Evolutionary conservation across 2,329 filamentous ascomycete genomes (phyloP), one percentile per base, ranked within the genome.

Genomic region (Calycina marina): DNA sequence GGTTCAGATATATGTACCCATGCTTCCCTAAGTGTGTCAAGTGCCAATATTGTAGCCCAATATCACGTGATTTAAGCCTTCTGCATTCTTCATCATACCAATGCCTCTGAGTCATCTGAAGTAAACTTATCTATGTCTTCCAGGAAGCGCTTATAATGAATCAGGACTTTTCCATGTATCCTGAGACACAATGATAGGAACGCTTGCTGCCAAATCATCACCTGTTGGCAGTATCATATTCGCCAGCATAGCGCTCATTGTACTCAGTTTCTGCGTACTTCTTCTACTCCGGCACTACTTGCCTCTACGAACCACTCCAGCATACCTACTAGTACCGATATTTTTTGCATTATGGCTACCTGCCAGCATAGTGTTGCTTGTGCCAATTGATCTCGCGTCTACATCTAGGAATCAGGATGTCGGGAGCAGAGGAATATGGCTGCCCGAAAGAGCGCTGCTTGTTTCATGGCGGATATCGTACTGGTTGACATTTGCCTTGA

Each of bases 271-370:
- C 40, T 61, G 79, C 39, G 84, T 90, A 38, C 69, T 98, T 26
- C 65, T 94, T 14, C 75, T 96, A 40, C 65, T 94, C 37, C 79
- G 90, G 49, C 76, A 84, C 61, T 98, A 86, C 58, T 71, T 98
- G 6, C 88, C 88, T 3, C 67, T 98, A 18, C 84, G 90, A 45
- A 75, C 78, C 5, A 96, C 90, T 1, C 88, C 90, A 1, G 82
- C 77, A 38, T 94, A 92, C 57, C 75, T 96, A 31, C 68, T 85
- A 31, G 69, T 94, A 2, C 88, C 90, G 20, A 84, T 98, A 40
- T 98, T 98, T 61, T 79, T 98, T 44, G 84, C 88, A n/a, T 69
- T 98, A 45, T 86, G 83, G 51, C 72, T 98, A 4, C 92, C 90
- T 8, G 83, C 84, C 28, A 86, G 81, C 55, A 88, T 93, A 49